Percentiles rank a stretch among this genome's conserved stretches.
Evolutionary conservation across 192 early-diverging fungal species (phyloP).

Genomic region (Phycomyces nitens): DNA sequence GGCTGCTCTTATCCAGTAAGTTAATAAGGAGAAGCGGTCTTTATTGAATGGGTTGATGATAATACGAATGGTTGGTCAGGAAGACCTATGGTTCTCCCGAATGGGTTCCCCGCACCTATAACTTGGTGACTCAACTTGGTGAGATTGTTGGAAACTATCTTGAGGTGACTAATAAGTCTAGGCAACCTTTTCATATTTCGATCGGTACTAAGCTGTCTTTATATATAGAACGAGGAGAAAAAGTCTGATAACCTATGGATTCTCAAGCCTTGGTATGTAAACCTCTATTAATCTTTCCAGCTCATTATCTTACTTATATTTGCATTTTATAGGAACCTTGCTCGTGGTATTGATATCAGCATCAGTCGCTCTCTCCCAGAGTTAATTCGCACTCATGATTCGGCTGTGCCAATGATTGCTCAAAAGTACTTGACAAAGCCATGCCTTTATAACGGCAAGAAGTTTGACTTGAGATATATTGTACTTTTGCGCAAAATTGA

Average conservation of each 20-base stretch:
- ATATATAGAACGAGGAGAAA: conserved; percentile 33
- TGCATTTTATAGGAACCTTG: conserved; percentile 24
- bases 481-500: conserved; percentile 41
- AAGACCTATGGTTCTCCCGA: conserved; percentile 9
- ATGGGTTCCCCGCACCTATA: conserved; percentile 44
- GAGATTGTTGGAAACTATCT: conserved; percentile 43
- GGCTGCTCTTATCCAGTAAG: conserved; percentile 36
- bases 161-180: not conserved
- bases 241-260: conserved; percentile 43
- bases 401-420: conserved; percentile 38
- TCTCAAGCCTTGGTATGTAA: conserved; percentile 36
- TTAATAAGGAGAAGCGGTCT: not conserved
- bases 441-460: conserved; percentile 47
- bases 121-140: conserved; percentile 36
- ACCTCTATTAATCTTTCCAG: too few relatives aligned
- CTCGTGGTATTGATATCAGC: conserved; percentile 40
- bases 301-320: too few relatives aligned
- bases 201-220: not conserved
- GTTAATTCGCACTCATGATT: conserved; percentile 39
- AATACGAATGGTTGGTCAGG: not conserved
- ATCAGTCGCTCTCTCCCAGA: conserved; percentile 38
- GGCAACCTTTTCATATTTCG: not conserved
- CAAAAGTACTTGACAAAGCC: conserved; percentile 44
- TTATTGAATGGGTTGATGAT: not conserved
- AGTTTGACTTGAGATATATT: conserved; percentile 48